Evolutionary conservation across 1,139 yeast species (phyloP), one percentile per base, ranked within the genome.

Genomic region (Geotrichum phurueaensis): DNA sequence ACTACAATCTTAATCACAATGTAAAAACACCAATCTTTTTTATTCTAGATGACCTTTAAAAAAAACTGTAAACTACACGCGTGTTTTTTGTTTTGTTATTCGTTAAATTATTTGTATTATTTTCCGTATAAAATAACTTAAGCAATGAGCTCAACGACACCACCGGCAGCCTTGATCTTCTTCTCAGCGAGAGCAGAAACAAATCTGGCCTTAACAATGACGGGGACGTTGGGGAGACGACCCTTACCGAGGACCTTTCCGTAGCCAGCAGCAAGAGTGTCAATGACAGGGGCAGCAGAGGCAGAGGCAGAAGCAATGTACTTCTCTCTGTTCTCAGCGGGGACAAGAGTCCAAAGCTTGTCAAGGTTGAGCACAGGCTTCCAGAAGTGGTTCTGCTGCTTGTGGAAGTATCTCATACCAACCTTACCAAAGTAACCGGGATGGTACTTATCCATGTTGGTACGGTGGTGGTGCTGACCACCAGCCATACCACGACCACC

Each of bases 401-500:
- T 87, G 92, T 91, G 98, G 97, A 89, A 95, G 88, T 89, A 88
- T 89, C 99, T 91, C 98, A 94, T 94, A 92, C 99, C 99, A 80
- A 95, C 98, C 86, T 95, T 95, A 89, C 99, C 99, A 83, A 95
- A 95, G 95, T 95, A 95, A 91, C 99, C 99, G 77, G 99, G 99
- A 82, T 95, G 99, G 97, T 89, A 95, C 83, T 92, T 94, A 81
- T 95, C 99, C 85, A 94, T 83, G 86, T 91, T 91, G 68, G 77
- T 75, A 89, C 98, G 91, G 97, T 95, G 99, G 84, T 94, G 99
- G 82, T 90, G 97, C 84, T 86, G 96, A 89, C 99, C 99, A 92
- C 99, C 99, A 81, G 99, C 99, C 95, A 84, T 94, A 94, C 99
- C 99, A 85, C 99, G 94, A 85, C 99, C 99, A 94, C 99, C 99